Base-by-base conservation (phyloP, 2,329 filamentous ascomycete genomes). In the Lecanicillium sp. region DNA sequence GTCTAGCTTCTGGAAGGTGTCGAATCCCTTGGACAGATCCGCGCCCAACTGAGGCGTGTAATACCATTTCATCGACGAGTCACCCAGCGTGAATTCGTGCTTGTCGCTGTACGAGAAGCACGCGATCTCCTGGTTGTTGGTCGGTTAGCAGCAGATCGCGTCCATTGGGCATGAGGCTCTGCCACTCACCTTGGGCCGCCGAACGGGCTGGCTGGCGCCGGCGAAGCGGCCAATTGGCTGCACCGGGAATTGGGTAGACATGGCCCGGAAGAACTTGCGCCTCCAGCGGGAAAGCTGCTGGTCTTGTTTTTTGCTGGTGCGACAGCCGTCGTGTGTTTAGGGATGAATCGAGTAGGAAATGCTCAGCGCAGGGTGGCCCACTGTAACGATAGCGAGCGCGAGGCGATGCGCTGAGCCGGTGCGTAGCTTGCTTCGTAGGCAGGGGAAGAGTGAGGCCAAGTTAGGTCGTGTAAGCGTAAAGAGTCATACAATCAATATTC, bases 41-140 rank as follows among this genome's bases (percentile, higher is more conserved):
- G 79, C 77, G 8, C 83, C 81, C 2, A 93, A 65, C 23, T 64
- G 68, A 1, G 86, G 87, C 2, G 87, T 84, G 60, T 95, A 93
- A 67, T 95, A 97, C 70, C 91, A 96, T 55, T 83, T 82, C 55
- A 98, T 63, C 1, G 88, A 91, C 3, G 85, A 86, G 52, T 86
- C 85, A 54, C 88, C 89, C 3, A 85, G 78, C 41, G 74, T 83
- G 59, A 90, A 90, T 46, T 79, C 67, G 62, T 91, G 93, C 23
- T 90, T 72, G 37, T 90, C 80, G 63, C 97, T 88, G 67, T 93
- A 97, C 8, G 91, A 97, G 68, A 97, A 98, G 67, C 78, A 89
- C 4, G 91, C 79, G 55, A 98, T 87, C 71, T 98, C 93, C 84
- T 91, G 23, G 9, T 24, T 44, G 24, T 9, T 23, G 15, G 15